Evolutionary conservation across 805 yeast species (phyloP).

Genomic region (Blastobotrys peoriensis): DNA sequence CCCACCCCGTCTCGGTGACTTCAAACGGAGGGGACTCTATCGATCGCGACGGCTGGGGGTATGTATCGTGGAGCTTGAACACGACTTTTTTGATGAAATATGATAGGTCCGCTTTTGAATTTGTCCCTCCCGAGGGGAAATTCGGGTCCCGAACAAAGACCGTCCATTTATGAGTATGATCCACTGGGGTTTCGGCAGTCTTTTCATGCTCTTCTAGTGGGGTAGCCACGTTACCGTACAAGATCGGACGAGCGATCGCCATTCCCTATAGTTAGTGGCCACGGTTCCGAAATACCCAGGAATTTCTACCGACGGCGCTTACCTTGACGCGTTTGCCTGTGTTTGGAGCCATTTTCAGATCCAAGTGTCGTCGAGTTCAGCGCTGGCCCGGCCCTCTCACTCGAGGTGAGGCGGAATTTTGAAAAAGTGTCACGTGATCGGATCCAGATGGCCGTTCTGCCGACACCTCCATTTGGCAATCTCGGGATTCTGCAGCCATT

Average conservation of each 20-base stretch:
- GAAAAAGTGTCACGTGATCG: too few relatives aligned
- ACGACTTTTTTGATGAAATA: slow-evolving; percentile 84
- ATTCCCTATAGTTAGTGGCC: slow-evolving; percentile 40
- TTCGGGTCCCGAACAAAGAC: slow-evolving; percentile 80
- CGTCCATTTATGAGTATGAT: slow-evolving; percentile 96
- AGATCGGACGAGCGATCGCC: slow-evolving; percentile 69
- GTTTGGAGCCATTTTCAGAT: neutral
- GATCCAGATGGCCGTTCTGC: too few relatives aligned
- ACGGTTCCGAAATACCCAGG: too few relatives aligned
- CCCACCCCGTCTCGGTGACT: slow-evolving; percentile 98
- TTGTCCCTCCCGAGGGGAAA: slow-evolving; percentile 30
- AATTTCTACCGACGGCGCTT: too few relatives aligned
- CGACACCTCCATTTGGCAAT: too few relatives aligned
- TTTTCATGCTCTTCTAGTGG: slow-evolving; percentile 51
- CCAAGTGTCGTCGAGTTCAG: too few relatives aligned
- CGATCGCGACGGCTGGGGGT: slow-evolving; percentile 77
- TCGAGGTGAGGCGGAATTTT: too few relatives aligned
- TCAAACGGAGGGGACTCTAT: slow-evolving; percentile 89
- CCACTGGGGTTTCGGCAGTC: slow-evolving; percentile 64
- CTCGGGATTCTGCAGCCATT: too few relatives aligned
- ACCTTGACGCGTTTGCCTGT: neutral
- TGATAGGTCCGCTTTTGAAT: slow-evolving; percentile 54
- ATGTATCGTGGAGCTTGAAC: slow-evolving; percentile 92
- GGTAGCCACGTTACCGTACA: slow-evolving; percentile 75
- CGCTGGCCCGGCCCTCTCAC: too few relatives aligned